Evolutionary conservation across 805 yeast species (phyloP), one percentile per base, ranked within the genome.

Genomic region (Candida ipomoeae): DNA sequence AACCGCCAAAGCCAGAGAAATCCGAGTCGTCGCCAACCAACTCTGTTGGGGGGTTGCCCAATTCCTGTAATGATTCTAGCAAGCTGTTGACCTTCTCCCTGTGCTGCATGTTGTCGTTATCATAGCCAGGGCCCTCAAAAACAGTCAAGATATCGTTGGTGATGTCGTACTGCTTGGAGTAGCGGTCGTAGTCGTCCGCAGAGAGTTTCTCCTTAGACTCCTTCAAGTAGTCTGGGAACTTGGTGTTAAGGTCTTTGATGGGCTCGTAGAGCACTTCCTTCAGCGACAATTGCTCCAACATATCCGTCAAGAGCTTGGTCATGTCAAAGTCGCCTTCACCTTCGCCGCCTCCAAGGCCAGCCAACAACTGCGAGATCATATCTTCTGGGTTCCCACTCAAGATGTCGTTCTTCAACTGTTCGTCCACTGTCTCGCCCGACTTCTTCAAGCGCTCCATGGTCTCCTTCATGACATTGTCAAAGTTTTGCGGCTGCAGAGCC

Each of bases 211-310:
- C 76, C 46, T 72, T 71, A 55, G 86, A 77, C 44, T 78, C 79
- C 41, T 70, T 67, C 54, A 92, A 73, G 84, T 88, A 92, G 26
- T 66, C 77, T 2, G 89, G 87, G 64, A 83, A 89, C 62, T 87
- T 88, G 11, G 73, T 69, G 55, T 84, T 81, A 64, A 91, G 75
- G 53, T 89, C 96, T 61, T 84, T 86, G 69, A 92, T 77, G 2
- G 98, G 97, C 58, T 86, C 96, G 62, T 88, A 91, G 36, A 92
- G 74, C 18, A 91, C 87, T 50, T 85, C 91, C 62, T 90, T 92
- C 5, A 94, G 82, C 6, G 94, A 81, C 64, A 92, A 77, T 63
- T 90, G 92, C 54, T 82, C 84, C 60, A 92, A 74, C 82, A 92
- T 83, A 35, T 87, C 89, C 17, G 76, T 78, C 53, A 89, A 69